Evolutionary conservation across 495 filamentous ascomycete species (phyloP).

Genomic region (Penicillium antarcticum): DNA sequence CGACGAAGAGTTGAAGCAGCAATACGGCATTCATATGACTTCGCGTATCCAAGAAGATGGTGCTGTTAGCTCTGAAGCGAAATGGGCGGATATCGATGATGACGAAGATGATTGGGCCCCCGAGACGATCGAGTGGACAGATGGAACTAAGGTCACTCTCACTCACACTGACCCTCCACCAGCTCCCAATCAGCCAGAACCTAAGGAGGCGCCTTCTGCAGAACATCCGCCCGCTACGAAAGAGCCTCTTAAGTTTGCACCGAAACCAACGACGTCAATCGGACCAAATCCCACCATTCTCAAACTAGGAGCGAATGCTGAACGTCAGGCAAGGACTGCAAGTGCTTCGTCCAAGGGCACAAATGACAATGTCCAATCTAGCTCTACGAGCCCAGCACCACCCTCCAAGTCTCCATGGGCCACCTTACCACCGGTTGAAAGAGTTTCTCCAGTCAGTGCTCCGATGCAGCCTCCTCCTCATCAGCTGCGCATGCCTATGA

Average conservation of each 20-base stretch:
- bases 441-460: conserved; percentile 62
- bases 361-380: conserved; percentile 70
- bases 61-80: conserved; percentile 70
- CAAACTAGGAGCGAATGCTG: conserved; percentile 47
- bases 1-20: conserved; percentile 93
- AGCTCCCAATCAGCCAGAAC: conserved; percentile 19
- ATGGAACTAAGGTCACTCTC: conserved; percentile 89
- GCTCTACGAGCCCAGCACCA: conserved; percentile 74
- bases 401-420: conserved; percentile 92
- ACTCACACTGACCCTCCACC: conserved; percentile 38
- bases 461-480: conserved; percentile 34
- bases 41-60: conserved; percentile 82
- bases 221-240: conserved; percentile 21
- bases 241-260: conserved; percentile 29
- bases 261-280: conserved; percentile 47
- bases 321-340: conserved; percentile 48
- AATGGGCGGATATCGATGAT: conserved; percentile 98
- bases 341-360: conserved; percentile 64
- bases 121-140: conserved; percentile 93
- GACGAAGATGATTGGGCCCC: conserved; percentile 98
- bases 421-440: conserved; percentile 76
- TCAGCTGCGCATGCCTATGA: conserved; percentile 23
- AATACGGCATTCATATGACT: conserved; percentile 94
- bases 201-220: conserved; percentile 21
- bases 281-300: conserved; percentile 55